Evolutionary conservation across 2,329 filamentous ascomycete species (phyloP).

Genomic region (Proliferodiscus dingleyae): DNA sequence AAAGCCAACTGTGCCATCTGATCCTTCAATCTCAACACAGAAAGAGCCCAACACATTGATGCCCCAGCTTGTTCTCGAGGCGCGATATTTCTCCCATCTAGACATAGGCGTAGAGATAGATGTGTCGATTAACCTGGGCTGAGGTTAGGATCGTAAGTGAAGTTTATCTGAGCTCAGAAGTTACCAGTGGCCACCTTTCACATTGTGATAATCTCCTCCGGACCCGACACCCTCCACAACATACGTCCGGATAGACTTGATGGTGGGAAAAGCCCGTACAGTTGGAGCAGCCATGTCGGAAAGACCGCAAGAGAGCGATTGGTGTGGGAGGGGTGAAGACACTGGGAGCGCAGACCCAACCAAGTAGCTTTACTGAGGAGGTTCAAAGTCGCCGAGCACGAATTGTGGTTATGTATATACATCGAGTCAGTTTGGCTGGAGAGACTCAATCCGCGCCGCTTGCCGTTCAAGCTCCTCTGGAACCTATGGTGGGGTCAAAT

Average conservation of each 20-base stretch:
- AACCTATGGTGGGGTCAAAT: slow-evolving; percentile 16
- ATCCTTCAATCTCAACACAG: slow-evolving; percentile 82
- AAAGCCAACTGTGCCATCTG: slow-evolving; percentile 88
- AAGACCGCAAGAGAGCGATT: not conserved
- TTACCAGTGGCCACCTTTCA: slow-evolving; percentile 66
- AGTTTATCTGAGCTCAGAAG: slow-evolving; percentile 14
- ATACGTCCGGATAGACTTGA: slow-evolving; percentile 70
- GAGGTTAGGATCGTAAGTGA: slow-evolving; percentile 35
- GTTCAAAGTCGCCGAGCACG: too few relatives aligned
- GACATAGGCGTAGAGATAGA: slow-evolving; percentile 92
- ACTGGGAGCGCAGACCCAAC: too few relatives aligned
- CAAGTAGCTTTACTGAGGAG: too few relatives aligned
- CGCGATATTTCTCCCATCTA: slow-evolving; percentile 80
- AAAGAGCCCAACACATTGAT: slow-evolving; percentile 95
- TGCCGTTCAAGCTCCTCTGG: not conserved
- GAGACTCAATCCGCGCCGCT: too few relatives aligned
- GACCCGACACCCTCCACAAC: slow-evolving; percentile 59
- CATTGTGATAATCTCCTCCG: slow-evolving; percentile 90
- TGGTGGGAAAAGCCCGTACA: slow-evolving; percentile 56
- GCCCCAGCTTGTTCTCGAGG: slow-evolving; percentile 86
- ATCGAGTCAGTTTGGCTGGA: too few relatives aligned
- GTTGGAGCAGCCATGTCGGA: slow-evolving; percentile 14
- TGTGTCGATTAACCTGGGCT: slow-evolving; percentile 79
- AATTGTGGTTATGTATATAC: too few relatives aligned
- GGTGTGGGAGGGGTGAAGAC: too few relatives aligned